phyloP scores from a whole-genome alignment of 805 yeast species.

The Yamadazyma scolyti region DNA sequence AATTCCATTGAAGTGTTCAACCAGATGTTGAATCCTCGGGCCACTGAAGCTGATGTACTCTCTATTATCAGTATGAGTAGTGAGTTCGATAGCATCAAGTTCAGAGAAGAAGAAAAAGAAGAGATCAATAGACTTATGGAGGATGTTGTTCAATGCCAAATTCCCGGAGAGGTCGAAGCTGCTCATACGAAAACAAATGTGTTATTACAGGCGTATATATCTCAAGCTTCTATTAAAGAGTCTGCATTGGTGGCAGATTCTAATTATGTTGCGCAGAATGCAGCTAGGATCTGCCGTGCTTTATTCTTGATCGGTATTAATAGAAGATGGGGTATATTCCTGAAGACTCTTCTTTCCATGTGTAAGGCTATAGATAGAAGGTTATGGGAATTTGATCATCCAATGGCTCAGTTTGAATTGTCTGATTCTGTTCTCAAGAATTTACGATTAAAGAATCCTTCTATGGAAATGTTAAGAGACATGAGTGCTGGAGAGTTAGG shows the following conservation, averaged over 20 bases:
- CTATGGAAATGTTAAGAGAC: constrained; percentile 71
- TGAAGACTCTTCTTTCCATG: constrained; percentile 69
- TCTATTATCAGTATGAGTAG: constrained; percentile 88
- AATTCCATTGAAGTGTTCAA: constrained; percentile 88
- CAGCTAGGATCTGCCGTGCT: constrained; percentile 91
- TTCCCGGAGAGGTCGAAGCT: constrained; percentile 71
- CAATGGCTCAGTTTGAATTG: constrained; percentile 80
- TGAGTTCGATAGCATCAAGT: constrained; percentile 87
- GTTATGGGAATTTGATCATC: constrained; percentile 89
- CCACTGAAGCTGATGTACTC: constrained; percentile 88
- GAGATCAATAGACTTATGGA: constrained; percentile 68
- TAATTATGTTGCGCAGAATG: constrained; percentile 91
- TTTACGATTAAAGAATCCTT: constrained; percentile 59
- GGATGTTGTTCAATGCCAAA: constrained; percentile 68
- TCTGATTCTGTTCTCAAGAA: constrained; percentile 63
- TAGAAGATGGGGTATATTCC: constrained; percentile 85
- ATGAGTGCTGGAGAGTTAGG: constrained; percentile 78
- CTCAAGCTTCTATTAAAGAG: constrained; percentile 67
- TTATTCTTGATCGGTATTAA: constrained; percentile 81
- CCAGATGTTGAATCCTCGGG: constrained; percentile 74
- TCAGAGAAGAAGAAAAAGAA: constrained; percentile 78
- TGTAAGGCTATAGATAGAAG: constrained; percentile 85
- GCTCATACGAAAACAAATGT: constrained; percentile 86
- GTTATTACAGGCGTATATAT: constrained; percentile 82
- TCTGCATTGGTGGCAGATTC: constrained; percentile 83